A percentile compares a stretch with the other conserved stretches of the same genome.
Conservation (phyloP, 331 rosid species). For the Quercus phellos region DNA sequence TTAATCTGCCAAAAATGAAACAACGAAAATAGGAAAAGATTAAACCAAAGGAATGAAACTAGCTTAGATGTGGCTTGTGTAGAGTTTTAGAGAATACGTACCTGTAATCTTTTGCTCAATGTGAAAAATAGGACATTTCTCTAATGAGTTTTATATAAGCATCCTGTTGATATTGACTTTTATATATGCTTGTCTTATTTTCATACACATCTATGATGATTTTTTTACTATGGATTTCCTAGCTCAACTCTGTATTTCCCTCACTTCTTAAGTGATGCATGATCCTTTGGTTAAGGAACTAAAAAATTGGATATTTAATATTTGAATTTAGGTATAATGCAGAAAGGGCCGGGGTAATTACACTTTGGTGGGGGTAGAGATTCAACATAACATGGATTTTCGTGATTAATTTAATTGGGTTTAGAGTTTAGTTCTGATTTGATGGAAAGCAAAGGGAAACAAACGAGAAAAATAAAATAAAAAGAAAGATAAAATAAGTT, state of each 20-base stretch:
- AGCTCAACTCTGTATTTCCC: background rate
- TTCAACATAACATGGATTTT: background rate
- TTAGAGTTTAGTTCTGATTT: no score
- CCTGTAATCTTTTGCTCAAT: no score
- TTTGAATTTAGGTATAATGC: background rate
- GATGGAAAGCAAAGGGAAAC: no score
- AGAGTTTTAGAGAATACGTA: no score
- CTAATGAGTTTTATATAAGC: slow-evolving; percentile 49
- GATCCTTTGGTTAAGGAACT: slow-evolving; percentile 6
- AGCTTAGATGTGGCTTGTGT: no score
- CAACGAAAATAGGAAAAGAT: no score
- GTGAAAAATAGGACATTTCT: no score
- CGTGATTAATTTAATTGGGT: no score
- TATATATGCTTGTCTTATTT: slow-evolving; percentile 8
- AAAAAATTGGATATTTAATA: slow-evolving; percentile 10
- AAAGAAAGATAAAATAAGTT: no score
- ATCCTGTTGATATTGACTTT: slow-evolving; percentile 31
- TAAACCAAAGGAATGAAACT: no score
- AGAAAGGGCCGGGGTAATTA: background rate
- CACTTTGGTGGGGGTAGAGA: slow-evolving; percentile 7
- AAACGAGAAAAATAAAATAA: no score
- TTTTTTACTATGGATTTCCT: slow-evolving; percentile 11
- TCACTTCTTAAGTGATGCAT: background rate
- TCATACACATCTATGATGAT: slow-evolving; percentile 2
- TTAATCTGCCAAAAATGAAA: no score